A percentile compares a stretch with the other conserved stretches of the same genome.
phyloP scores from a whole-genome alignment of 2,329 filamentous ascomycete genomes.

The Talaromyces sp. region DNA sequence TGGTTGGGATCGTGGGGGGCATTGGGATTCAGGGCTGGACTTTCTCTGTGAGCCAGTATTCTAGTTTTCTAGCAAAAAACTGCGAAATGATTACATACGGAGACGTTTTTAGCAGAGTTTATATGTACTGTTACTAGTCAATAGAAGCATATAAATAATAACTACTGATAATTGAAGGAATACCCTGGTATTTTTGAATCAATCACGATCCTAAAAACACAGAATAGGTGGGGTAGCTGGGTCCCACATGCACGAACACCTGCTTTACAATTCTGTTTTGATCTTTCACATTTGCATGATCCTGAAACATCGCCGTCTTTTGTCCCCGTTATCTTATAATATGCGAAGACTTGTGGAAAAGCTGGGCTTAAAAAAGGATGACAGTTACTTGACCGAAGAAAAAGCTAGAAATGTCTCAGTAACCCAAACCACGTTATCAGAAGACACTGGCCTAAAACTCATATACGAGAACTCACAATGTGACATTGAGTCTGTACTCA shows the following conservation, averaged over 20 bases:
- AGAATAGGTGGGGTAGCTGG: not conserved
- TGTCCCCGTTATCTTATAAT: not conserved
- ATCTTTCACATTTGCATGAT: not conserved
- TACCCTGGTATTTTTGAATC: too few species aligned
- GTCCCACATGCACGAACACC: not conserved
- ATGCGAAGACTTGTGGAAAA: conserved; percentile 5
- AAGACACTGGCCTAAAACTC: not conserved
- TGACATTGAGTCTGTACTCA: not conserved
- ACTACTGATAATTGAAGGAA: not conserved
- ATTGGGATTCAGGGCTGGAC: conserved; percentile 1
- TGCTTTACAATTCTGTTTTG: not conserved
- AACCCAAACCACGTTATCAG: not conserved
- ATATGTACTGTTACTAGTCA: not conserved
- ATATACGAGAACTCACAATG: conserved; percentile 1
- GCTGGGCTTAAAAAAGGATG: not conserved
- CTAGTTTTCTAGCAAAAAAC: not conserved
- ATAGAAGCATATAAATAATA: not conserved
- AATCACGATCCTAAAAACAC: too few species aligned
- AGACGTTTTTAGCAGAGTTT: too few species aligned
- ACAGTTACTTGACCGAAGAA: not conserved
- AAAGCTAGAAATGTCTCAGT: not conserved
- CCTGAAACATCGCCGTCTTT: not conserved
- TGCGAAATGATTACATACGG: not conserved
- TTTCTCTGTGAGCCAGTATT: not conserved
- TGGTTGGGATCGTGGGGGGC: not conserved